A percentile compares a stretch with the other conserved stretches of the same genome.
phyloP scores from a whole-genome alignment of 2,329 filamentous ascomycete genomes.

The Sporothrix sp. region DNA sequence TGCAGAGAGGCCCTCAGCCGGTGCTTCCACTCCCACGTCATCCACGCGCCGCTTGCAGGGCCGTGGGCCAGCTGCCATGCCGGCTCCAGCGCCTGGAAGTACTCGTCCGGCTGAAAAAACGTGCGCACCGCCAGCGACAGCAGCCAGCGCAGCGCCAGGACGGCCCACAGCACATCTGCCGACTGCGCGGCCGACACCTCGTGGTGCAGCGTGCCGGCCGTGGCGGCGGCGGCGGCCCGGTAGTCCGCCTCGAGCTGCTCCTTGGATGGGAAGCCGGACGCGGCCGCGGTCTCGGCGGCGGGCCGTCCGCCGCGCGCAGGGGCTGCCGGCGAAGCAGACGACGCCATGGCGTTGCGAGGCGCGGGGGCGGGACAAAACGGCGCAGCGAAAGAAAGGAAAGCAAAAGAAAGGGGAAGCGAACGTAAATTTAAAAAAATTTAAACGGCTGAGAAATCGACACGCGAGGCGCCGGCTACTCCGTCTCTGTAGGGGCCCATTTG shows the following conservation, averaged over 20 bases:
- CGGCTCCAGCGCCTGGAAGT: conserved; percentile 89
- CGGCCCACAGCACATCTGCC: conserved; percentile 28
- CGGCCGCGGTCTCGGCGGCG: neutral
- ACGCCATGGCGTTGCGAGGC: neutral
- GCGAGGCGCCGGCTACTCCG: neutral
- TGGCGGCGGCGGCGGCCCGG: conserved; percentile 5
- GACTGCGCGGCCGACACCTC: conserved; percentile 25
- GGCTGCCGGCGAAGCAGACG: neutral
- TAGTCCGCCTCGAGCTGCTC: conserved; percentile 13
- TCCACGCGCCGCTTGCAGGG: conserved; percentile 66
- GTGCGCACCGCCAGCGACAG: conserved; percentile 73
- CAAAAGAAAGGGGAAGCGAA: too few relatives aligned
- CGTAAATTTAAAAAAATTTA: neutral
- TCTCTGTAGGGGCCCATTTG: too few relatives aligned
- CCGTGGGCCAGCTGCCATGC: conserved; percentile 88
- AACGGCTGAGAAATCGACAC: conserved; percentile 2
- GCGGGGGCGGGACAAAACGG: neutral
- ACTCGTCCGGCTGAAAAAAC: conserved; percentile 98
- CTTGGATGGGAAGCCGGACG: neutral
- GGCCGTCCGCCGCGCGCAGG: neutral
- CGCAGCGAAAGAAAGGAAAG: neutral
- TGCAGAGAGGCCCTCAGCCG: conserved; percentile 84
- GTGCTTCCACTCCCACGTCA: conserved; percentile 96
- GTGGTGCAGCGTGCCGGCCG: conserved; percentile 16
- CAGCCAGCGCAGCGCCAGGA: conserved; percentile 62